phyloP scores from a whole-genome alignment of 495 filamentous ascomycete genomes.

The Neurospora sp. region DNA sequence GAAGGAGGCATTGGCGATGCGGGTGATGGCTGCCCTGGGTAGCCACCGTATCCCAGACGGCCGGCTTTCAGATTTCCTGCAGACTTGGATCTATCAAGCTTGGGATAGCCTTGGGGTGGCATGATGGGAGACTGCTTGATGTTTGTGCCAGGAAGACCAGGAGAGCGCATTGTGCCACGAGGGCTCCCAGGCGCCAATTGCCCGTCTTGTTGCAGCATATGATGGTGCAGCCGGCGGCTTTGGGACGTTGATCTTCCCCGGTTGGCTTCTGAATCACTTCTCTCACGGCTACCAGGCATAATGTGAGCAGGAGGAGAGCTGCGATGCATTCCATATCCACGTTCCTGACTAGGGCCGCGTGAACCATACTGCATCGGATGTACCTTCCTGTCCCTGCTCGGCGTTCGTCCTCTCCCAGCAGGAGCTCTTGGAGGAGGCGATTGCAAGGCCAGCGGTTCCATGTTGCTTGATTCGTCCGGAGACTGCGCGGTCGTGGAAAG shows the following conservation, averaged over 20 bases:
- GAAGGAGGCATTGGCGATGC: slow-evolving; percentile 30
- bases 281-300: slow-evolving; percentile 38
- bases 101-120: slow-evolving; percentile 39
- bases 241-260: slow-evolving; percentile 36
- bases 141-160: slow-evolving; percentile 33
- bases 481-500: slow-evolving; percentile 11
- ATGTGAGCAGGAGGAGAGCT: slow-evolving; percentile 18
- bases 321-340: slow-evolving; percentile 8
- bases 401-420: slow-evolving; percentile 25
- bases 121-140: slow-evolving; percentile 35
- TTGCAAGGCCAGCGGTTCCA: slow-evolving; percentile 9
- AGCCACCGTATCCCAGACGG: slow-evolving; percentile 19
- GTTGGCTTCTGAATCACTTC: slow-evolving; percentile 52
- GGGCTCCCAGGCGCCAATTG: slow-evolving; percentile 21
- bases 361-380: slow-evolving; percentile 32
- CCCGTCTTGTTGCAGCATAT: slow-evolving; percentile 34
- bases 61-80: slow-evolving; percentile 23
- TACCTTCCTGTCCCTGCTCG: slow-evolving; percentile 35
- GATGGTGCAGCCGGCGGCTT: slow-evolving; percentile 37
- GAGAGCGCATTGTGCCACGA: slow-evolving; percentile 29
- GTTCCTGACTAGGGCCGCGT: slow-evolving; percentile 30
- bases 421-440: slow-evolving; percentile 23
- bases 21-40: slow-evolving; percentile 35
- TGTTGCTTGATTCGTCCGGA: slow-evolving; percentile 11
- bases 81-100: slow-evolving; percentile 18